A percentile compares a stretch with the other conserved stretches of the same genome.
phyloP scores from a whole-genome alignment of 2,329 filamentous ascomycete genomes.

The Hypoxylon rubiginosum region DNA sequence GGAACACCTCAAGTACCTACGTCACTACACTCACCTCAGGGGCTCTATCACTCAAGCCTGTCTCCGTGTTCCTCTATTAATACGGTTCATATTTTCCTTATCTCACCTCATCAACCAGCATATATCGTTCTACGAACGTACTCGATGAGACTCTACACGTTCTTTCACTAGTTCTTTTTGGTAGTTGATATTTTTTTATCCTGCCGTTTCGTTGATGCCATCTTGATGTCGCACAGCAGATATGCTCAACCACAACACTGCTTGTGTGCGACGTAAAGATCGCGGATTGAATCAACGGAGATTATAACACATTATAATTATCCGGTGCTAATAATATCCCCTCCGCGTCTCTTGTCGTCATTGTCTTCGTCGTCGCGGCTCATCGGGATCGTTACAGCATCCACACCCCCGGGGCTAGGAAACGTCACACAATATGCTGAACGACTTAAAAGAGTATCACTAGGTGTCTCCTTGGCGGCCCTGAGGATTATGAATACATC shows the following conservation, averaged over 20 bases:
- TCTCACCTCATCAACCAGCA: background rate
- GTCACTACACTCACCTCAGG: background rate
- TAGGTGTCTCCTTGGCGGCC: background rate
- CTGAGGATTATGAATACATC: background rate
- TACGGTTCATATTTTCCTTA: background rate
- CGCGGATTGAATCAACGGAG: conserved; percentile 14
- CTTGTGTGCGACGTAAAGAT: conserved; percentile 6
- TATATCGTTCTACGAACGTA: background rate
- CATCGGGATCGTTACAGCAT: conserved; percentile 4
- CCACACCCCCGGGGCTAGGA: conserved; percentile 10
- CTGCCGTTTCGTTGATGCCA: background rate
- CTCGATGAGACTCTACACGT: background rate
- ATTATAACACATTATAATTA: conserved; percentile 13
- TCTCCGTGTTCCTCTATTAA: background rate
- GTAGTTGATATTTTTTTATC: too few species aligned
- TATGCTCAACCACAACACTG: conserved; percentile 15
- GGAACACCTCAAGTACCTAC: background rate
- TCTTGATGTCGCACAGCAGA: conserved; percentile 14
- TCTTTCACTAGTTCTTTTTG: too few species aligned
- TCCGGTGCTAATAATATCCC: conserved; percentile 12
- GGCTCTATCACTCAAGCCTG: background rate
- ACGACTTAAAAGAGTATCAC: conserved; percentile 7
- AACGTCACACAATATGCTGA: conserved; percentile 4
- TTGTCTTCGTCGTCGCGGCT: conserved; percentile 18
- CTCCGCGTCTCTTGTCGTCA: conserved; percentile 4